A percentile compares a stretch with the other conserved stretches of the same genome.
These are phyloP conservation scores for Clarireedia hainanense DNA, from an alignment of 2,329 filamentous ascomycete genomes.

Conservation along the genomic window DNA sequence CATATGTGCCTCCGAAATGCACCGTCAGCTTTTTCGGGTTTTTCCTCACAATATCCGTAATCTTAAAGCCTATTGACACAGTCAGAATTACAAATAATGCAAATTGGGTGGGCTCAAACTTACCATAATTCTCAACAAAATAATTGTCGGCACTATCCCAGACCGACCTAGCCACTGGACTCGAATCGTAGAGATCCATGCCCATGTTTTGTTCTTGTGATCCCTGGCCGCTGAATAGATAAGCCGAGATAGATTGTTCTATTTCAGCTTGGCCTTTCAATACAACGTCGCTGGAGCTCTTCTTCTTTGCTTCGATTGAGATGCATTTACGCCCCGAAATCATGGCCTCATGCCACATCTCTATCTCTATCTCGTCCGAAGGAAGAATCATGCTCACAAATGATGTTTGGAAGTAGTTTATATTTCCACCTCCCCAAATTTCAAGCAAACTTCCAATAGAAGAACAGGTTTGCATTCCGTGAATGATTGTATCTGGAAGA, in stretches of 20 bases:
- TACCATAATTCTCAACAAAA: constrained; percentile 27
- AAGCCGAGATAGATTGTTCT: constrained; percentile 29
- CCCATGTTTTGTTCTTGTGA: constrained; percentile 34
- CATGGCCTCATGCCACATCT: constrained; percentile 31
- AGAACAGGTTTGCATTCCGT: constrained; percentile 34
- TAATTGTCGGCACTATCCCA: constrained; percentile 33
- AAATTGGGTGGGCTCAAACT: too few relatives aligned
- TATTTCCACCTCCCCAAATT: too few relatives aligned
- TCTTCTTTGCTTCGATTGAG: constrained; percentile 28
- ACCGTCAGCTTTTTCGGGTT: constrained; percentile 33
- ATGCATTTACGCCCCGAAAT: constrained; percentile 29
- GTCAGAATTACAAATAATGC: too few relatives aligned
- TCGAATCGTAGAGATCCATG: constrained; percentile 34
- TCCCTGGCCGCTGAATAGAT: constrained; percentile 36
- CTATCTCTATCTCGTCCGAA: constrained; percentile 28
- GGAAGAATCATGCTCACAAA: constrained; percentile 29
- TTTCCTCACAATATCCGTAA: constrained; percentile 32
- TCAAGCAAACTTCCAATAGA: too few relatives aligned
- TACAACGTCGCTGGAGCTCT: constrained; percentile 24
- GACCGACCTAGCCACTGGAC: constrained; percentile 26
- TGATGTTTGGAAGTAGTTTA: constrained; percentile 9
- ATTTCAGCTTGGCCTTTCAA: constrained; percentile 32
- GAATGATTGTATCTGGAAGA: constrained; percentile 33
- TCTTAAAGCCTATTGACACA: constrained; percentile 15
- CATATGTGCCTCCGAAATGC: constrained; percentile 29